Base-by-base conservation (phyloP, 768 basidiomycete genomes). In the Chalciporus sphaerocephalus region DNA sequence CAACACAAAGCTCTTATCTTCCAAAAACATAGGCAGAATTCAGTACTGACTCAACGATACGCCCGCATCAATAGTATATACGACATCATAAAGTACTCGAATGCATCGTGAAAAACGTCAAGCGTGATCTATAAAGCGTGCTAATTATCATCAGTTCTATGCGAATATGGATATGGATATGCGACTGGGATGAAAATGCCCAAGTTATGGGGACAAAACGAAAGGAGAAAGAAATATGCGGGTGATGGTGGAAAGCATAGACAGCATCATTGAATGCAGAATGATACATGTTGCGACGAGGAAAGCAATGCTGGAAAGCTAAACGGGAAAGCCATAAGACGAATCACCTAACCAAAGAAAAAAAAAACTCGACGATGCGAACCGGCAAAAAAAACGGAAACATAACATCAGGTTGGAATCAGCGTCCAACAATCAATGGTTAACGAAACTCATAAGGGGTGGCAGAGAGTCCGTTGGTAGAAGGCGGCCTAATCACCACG, bases 401-500 rank as follows among this genome's bases (percentile, higher is more conserved):
- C n/a, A n/a, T n/a, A n/a, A 30, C 25, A 11, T 27, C 25, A 27
- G 9, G 25, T 27, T 9, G 25, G 12, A 9, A n/a, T n/a, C n/a
- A n/a, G n/a, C n/a, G n/a, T n/a, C n/a, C n/a, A n/a, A n/a, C n/a
- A n/a, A n/a, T n/a, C n/a, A 23, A 27, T 13, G 41, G 42, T 55
- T 45, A 63, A 62, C 68, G 64, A 65, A 76, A 77, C 48, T 54
- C 68, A 51, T 76, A 75, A 37, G 64, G 66, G 43, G 70, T 73
- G 16, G 60, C 72, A 44, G 64, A 66, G 48, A 73, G 71, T 38
- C 78, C 71, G 50, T 63, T 67, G 36, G 62, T 69, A 10, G 80
- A 84, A 12, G 81, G 81, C 9, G 81, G 80, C 16, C 81, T 71
- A 42, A 85, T 72, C 44, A 82, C 71, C 22, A 85, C 79, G 32